phyloP scores from a whole-genome alignment of 371 early-diverging fungal genomes.

The Nematocida sp. region DNA sequence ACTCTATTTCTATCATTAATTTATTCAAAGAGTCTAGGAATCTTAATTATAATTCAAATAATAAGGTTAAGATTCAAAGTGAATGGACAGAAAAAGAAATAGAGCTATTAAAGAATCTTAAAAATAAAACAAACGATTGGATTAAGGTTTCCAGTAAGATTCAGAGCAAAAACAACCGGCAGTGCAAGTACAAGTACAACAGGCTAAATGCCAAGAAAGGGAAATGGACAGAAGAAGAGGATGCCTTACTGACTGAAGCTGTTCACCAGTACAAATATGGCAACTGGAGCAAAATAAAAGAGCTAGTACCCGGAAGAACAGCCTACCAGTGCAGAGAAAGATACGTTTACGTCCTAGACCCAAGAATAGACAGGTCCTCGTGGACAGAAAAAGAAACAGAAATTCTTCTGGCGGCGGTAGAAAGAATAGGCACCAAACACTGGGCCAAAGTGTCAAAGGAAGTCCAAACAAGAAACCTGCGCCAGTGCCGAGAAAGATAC shows the following conservation, averaged over 20 bases:
- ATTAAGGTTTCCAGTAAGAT: constrained; percentile 36
- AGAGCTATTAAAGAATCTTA: constrained; percentile 68
- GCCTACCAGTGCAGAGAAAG: constrained; percentile 50
- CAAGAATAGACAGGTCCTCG: constrained; percentile 7
- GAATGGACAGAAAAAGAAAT: constrained; percentile 78
- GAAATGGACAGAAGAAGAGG: constrained; percentile 51
- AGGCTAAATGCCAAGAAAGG: constrained; percentile 68
- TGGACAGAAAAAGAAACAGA: constrained; percentile 34
- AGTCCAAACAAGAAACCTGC: neutral
- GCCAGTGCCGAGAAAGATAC: constrained; percentile 41
- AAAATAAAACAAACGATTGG: constrained; percentile 66
- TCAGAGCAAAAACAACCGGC: constrained; percentile 57
- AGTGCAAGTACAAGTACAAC: constrained; percentile 75
- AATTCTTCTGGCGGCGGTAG: constrained; percentile 1
- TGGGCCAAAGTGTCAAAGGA: constrained; percentile 22
- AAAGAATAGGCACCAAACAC: neutral
- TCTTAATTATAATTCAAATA: too few relatives aligned
- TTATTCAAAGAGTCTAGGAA: too few relatives aligned
- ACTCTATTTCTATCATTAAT: too few relatives aligned
- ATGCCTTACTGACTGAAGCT: constrained; percentile 6
- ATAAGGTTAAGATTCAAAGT: too few relatives aligned
- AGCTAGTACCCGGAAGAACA: constrained; percentile 21
- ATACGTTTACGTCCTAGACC: constrained; percentile 42
- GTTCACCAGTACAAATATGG: constrained; percentile 23
- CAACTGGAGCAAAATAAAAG: constrained; percentile 44